Percentiles rank a stretch among this genome's conserved stretches.
Evolutionary conservation across 228 moss, liverwort and hornwort species (phyloP).

Genomic region (Sphagnum magellanicum): DNA sequence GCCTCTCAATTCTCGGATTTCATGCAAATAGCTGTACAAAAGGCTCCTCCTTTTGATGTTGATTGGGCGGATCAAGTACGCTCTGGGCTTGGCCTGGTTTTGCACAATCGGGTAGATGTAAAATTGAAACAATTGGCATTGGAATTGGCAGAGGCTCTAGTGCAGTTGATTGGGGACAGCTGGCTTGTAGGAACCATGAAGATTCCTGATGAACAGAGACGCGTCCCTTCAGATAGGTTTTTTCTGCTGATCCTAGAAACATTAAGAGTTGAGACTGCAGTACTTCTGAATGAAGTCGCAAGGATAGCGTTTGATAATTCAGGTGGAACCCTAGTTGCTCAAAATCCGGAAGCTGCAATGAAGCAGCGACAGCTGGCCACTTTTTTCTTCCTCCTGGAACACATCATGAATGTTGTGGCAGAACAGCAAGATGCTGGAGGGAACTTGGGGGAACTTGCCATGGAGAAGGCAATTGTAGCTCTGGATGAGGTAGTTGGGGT

Average conservation of each 20-base stretch:
- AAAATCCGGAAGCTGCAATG: constrained; percentile 44
- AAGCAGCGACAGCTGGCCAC: constrained; percentile 68
- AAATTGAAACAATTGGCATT: constrained; percentile 69
- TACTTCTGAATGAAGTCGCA: constrained; percentile 78
- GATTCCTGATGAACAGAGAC: constrained; percentile 58
- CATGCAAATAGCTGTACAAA: constrained; percentile 46
- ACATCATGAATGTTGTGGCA: constrained; percentile 54
- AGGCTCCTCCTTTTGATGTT: constrained; percentile 15
- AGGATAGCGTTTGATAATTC: constrained; percentile 62
- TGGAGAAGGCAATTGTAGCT: constrained; percentile 50
- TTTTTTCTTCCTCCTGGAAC: constrained; percentile 69
- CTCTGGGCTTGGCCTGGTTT: constrained; percentile 84
- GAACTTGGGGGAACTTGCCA: constrained; percentile 40
- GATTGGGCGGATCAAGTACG: constrained; percentile 69
- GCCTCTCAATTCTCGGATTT: constrained; percentile 70
- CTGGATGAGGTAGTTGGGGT: constrained; percentile 74
- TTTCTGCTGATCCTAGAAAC: constrained; percentile 86
- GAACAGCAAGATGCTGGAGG: constrained; percentile 65
- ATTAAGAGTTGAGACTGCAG: constrained; percentile 82
- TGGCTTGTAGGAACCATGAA: constrained; percentile 78
- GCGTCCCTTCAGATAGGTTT: constrained; percentile 73
- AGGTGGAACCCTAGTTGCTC: constrained; percentile 34
- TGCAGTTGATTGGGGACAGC: constrained; percentile 65
- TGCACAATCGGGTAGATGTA: constrained; percentile 74
- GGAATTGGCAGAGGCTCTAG: constrained; percentile 71